A percentile compares a stretch with the other conserved stretches of the same genome.
Evolutionary conservation across 148 eudicot genomes (phyloP).

Genomic region (Camellia sinensis): DNA sequence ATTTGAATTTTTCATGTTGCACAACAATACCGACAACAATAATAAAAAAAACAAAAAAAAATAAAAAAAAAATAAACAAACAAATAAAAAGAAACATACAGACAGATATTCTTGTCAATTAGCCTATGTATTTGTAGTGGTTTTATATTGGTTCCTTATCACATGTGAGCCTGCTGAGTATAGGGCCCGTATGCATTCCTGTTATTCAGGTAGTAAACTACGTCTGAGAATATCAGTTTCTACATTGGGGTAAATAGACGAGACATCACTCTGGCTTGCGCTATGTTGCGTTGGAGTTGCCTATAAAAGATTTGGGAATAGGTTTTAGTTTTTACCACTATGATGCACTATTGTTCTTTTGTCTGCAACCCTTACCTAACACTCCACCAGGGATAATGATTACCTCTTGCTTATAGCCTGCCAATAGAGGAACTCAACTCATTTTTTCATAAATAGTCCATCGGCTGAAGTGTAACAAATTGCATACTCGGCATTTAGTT

Average conservation of each 20-base stretch:
- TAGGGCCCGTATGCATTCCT: background rate
- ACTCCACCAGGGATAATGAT: background rate
- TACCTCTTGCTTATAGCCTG: background rate
- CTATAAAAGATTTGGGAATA: background rate
- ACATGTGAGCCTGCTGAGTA: background rate
- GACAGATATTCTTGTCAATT: too few relatives aligned
- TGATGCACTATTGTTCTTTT: background rate
- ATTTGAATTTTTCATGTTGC: background rate
- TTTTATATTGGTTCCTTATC: background rate
- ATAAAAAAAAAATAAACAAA: too few relatives aligned
- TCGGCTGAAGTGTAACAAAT: background rate
- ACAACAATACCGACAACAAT: too few relatives aligned
- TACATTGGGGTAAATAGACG: background rate
- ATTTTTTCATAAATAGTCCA: background rate
- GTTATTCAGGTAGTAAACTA: background rate
- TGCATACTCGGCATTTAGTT: background rate
- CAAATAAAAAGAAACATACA: too few relatives aligned
- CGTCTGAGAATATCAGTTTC: background rate
- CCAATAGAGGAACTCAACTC: constrained; percentile 4
- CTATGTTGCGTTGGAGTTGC: background rate
- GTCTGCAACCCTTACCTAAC: background rate
- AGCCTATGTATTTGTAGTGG: too few relatives aligned
- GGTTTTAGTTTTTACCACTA: background rate
- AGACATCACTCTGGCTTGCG: background rate
- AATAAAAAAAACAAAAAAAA: too few relatives aligned